Evolutionary conservation across 2,329 filamentous ascomycete genomes (phyloP).

Genomic region (Trichothecium roseum): DNA sequence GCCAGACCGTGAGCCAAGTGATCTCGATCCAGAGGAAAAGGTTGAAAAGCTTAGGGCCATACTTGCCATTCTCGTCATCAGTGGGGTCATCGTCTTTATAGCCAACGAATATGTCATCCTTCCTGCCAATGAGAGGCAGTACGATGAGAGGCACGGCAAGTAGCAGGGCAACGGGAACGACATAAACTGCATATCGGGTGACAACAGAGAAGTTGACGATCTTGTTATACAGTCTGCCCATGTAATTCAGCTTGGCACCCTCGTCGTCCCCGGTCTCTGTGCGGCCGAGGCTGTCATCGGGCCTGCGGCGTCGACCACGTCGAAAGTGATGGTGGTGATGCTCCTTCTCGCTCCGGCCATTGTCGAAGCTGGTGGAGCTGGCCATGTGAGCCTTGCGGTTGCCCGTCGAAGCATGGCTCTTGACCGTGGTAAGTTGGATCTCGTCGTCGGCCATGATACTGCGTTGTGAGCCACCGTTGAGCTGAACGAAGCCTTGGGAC

Average conservation of each 20-base stretch:
- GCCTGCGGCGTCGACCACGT: constrained; percentile 39
- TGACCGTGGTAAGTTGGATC: constrained; percentile 46
- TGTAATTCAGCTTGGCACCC: constrained; percentile 48
- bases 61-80: constrained; percentile 10
- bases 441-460: constrained; percentile 27
- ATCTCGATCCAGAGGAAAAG: constrained; percentile 62
- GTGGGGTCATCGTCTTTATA: constrained; percentile 8
- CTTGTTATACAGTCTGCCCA: constrained; percentile 56
- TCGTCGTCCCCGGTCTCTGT: constrained; percentile 45
- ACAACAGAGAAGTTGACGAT: constrained; percentile 53
- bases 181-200: constrained; percentile 58
- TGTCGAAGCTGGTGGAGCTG: constrained; percentile 22
- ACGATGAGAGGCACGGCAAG: constrained; percentile 54
- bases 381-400: constrained; percentile 33
- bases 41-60: constrained; percentile 42
- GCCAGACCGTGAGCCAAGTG: constrained; percentile 58
- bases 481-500: constrained; percentile 30
- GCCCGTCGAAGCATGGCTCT: constrained; percentile 44
- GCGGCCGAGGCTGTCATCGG: constrained; percentile 27
- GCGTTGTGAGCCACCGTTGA: constrained; percentile 19
- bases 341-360: constrained; percentile 26
- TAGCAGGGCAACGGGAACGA: constrained; percentile 51
- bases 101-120: constrained; percentile 26
- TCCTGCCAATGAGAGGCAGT: constrained; percentile 32
- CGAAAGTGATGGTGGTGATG: constrained; percentile 23